Evolutionary conservation across 1,139 yeast species (phyloP).

Genomic region (Geotrichum histeridarum): DNA sequence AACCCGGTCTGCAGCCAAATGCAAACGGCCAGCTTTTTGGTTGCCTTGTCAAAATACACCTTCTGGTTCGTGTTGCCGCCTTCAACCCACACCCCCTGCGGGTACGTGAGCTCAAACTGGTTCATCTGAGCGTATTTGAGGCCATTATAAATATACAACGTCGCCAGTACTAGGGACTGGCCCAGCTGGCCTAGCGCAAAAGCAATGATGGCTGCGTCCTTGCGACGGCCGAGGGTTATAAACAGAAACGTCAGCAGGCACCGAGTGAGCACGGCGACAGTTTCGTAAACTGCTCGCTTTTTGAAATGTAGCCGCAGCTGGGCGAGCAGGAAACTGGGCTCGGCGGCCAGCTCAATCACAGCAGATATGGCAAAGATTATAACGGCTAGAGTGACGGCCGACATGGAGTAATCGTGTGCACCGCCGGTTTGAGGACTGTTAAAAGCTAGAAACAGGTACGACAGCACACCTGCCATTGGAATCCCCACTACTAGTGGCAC

Average conservation of each 20-base stretch:
- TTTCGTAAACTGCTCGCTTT: constrained; percentile 66
- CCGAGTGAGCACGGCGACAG: constrained; percentile 49
- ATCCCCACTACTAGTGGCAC: constrained; percentile 58
- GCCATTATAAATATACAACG: constrained; percentile 26
- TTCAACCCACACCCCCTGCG: constrained; percentile 16
- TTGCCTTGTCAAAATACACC: constrained; percentile 29
- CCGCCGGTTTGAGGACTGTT: constrained; percentile 21
- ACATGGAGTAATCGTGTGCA: neutral
- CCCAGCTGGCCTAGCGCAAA: constrained; percentile 71
- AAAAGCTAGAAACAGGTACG: constrained; percentile 29
- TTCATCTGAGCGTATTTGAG: constrained; percentile 14
- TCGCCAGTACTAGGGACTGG: constrained; percentile 50
- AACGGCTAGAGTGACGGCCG: constrained; percentile 32
- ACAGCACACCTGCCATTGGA: constrained; percentile 48
- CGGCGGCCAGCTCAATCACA: constrained; percentile 59
- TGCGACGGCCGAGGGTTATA: constrained; percentile 36
- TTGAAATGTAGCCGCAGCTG: constrained; percentile 65
- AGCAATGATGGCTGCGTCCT: constrained; percentile 50
- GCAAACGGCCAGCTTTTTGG: constrained; percentile 34
- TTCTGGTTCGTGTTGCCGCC: constrained; percentile 18
- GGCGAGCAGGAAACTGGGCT: constrained; percentile 69
- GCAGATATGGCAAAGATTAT: constrained; percentile 50
- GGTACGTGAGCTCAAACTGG: constrained; percentile 15
- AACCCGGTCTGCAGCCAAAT: constrained; percentile 76
- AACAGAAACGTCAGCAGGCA: constrained; percentile 58